These are phyloP conservation scores for Paramyrothecium roridum DNA, from an alignment of 2,329 filamentous ascomycete species.

Conservation along the genomic window DNA sequence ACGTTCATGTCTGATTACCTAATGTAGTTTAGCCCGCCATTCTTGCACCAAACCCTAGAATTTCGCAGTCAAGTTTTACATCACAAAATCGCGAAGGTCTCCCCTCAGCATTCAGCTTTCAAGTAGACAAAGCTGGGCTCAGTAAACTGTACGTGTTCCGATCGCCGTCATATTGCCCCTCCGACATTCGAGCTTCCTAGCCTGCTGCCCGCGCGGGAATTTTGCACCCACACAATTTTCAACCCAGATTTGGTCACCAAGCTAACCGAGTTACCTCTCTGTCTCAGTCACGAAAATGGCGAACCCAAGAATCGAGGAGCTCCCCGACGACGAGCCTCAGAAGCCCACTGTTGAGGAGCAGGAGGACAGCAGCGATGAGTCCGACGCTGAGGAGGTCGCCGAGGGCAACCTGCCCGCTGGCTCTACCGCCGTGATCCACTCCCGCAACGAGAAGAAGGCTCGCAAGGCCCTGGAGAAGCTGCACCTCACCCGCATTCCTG, in stretches of 20 bases:
- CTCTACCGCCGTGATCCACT: constrained; percentile 88
- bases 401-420: constrained; percentile 78
- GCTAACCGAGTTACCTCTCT: constrained; percentile 23
- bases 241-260: constrained; percentile 15
- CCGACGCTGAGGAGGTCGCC: constrained; percentile 77
- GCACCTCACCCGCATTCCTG: constrained; percentile 90
- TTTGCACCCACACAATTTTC: constrained; percentile 11
- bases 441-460: constrained; percentile 99
- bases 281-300: constrained; percentile 65
- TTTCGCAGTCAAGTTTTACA: constrained; percentile 34
- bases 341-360: constrained; percentile 77
- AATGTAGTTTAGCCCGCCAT: constrained; percentile 33
- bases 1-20: constrained; percentile 29
- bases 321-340: constrained; percentile 85
- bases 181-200: constrained; percentile 11
- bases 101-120: constrained; percentile 19
- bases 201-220: constrained; percentile 9
- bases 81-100: constrained; percentile 34
- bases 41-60: constrained; percentile 43
- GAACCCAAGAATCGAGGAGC: constrained; percentile 96
- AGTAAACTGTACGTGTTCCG: constrained; percentile 31
- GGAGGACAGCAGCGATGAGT: constrained; percentile 70
- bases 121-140: constrained; percentile 28
- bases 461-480: constrained; percentile 99
- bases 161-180: constrained; percentile 7